A percentile compares a stretch with the other conserved stretches of the same genome.
phyloP scores from a whole-genome alignment of 176 grass and related monocot genomes.

The Zoysia japonica region DNA sequence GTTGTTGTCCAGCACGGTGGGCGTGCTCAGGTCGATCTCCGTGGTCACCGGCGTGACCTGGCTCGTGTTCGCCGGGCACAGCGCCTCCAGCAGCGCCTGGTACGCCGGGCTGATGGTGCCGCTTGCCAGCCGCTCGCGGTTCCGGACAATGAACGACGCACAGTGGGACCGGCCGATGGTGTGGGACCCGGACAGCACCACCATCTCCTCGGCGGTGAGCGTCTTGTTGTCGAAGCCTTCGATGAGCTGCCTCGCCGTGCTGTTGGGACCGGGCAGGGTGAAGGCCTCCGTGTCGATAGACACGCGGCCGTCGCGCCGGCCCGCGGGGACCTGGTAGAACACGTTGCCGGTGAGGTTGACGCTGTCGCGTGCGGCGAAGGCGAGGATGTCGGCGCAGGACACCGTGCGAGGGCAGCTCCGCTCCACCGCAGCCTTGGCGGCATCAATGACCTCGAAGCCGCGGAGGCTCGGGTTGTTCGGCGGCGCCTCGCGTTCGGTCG shows the following conservation, averaged over 20 bases:
- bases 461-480: constrained; percentile 56
- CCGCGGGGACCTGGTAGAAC: constrained; percentile 52
- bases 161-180: constrained; percentile 59
- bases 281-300: not conserved
- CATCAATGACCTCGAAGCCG: constrained; percentile 55
- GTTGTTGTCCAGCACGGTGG: constrained; percentile 55
- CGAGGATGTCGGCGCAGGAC: constrained; percentile 71
- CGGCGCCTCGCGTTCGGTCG: constrained; percentile 10
- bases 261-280: constrained; percentile 19
- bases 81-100: constrained; percentile 37
- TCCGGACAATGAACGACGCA: not conserved
- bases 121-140: no score
- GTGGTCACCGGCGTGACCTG: constrained; percentile 31
- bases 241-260: constrained; percentile 18
- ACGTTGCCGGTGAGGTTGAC: constrained; percentile 64
- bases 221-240: constrained; percentile 21
- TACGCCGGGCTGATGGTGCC: constrained; percentile 37
- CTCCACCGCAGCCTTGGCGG: constrained; percentile 56
- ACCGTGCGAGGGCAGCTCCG: constrained; percentile 46
- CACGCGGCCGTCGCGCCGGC: constrained; percentile 51
- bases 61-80: constrained; percentile 46
- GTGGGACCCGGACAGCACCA: constrained; percentile 58
- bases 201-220: constrained; percentile 49
- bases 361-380: constrained; percentile 68
- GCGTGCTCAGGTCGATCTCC: constrained; percentile 42